These are phyloP conservation scores for Cladosporium sp. DNA, from an alignment of 2,329 filamentous ascomycete species.

Conservation along the genomic window DNA sequence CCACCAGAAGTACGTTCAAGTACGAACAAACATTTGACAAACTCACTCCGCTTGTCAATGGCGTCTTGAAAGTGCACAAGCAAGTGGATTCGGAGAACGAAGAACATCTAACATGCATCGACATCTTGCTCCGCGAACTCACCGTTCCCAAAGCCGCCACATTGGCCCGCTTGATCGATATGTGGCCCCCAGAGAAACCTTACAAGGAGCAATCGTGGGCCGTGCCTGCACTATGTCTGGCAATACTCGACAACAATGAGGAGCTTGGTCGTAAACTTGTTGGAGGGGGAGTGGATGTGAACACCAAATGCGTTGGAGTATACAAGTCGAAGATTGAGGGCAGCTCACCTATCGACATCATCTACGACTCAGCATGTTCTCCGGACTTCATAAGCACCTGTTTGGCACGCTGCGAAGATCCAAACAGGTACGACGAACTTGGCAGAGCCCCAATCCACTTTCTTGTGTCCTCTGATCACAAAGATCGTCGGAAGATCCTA, in stretches of 20 bases:
- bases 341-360: background rate
- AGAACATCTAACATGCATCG: background rate
- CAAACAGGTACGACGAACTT: background rate
- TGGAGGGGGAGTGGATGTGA: background rate
- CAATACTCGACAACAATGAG: background rate
- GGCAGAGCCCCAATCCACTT: background rate
- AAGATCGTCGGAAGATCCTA: background rate
- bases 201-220: background rate
- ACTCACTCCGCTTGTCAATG: background rate
- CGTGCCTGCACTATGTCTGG: background rate
- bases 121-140: background rate
- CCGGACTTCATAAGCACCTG: background rate
- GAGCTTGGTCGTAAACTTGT: background rate
- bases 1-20: background rate
- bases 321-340: background rate
- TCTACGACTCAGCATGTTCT: background rate
- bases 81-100: background rate
- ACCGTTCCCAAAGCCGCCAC: background rate
- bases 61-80: background rate
- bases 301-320: background rate
- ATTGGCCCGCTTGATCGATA: background rate
- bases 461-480: background rate
- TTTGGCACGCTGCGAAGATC: background rate
- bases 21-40: background rate
- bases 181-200: background rate